These are phyloP conservation scores for Neurospora sp. DNA, from an alignment of 495 filamentous ascomycete genomes.

Conservation along the genomic window DNA sequence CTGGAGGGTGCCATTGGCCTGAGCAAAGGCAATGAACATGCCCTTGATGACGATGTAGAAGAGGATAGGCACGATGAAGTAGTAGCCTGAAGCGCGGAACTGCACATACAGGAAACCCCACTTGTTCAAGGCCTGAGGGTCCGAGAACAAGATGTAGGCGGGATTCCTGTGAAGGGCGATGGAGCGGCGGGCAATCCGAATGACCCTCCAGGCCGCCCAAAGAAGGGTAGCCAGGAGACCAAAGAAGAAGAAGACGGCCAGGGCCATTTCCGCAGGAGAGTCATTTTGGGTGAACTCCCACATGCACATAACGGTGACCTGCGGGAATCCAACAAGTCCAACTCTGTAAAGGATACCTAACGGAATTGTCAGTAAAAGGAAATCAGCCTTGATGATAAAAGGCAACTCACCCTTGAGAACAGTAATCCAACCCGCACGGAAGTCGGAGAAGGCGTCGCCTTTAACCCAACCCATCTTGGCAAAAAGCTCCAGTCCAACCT, in stretches of 20 bases:
- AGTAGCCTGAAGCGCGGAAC: conserved; percentile 93
- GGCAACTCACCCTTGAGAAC: conserved; percentile 19
- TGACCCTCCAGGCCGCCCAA: conserved; percentile 86
- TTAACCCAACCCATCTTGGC: conserved; percentile 70
- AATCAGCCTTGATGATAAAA: neutral
- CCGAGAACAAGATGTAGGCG: conserved; percentile 94
- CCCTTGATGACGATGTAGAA: conserved; percentile 74
- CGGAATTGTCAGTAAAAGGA: conserved; percentile 30
- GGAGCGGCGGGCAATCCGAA: conserved; percentile 78
- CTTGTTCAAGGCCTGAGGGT: conserved; percentile 86
- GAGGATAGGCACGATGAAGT: conserved; percentile 82
- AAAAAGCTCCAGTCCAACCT: conserved; percentile 61
- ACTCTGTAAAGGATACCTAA: conserved; percentile 82
- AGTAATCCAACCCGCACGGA: conserved; percentile 72
- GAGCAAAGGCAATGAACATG: conserved; percentile 83
- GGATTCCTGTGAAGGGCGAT: conserved; percentile 91
- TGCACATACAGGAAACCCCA: conserved; percentile 99
- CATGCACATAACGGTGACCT: conserved; percentile 82
- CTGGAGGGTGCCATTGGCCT: conserved; percentile 63
- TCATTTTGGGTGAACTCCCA: conserved; percentile 89
- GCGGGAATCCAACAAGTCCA: conserved; percentile 86
- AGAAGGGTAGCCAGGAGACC: conserved; percentile 69
- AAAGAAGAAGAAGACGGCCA: conserved; percentile 84
- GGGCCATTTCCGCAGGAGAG: conserved; percentile 76
- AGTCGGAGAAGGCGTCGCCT: conserved; percentile 82